Percentiles rank a stretch among this genome's conserved stretches.
Conservation (phyloP, 352 stramenopile species). For the Salisapilia sapeloensis region DNA sequence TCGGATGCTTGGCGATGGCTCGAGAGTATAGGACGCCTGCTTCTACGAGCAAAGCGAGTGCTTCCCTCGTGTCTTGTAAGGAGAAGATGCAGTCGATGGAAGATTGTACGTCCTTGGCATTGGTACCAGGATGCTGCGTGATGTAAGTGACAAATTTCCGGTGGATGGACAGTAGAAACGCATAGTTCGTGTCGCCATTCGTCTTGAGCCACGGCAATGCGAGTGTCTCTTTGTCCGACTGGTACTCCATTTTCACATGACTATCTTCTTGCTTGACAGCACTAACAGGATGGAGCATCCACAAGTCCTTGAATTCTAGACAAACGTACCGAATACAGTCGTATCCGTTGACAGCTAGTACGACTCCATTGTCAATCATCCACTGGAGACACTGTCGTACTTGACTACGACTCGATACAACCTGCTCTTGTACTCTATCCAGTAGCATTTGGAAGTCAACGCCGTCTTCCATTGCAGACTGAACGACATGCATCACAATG, state of each 20-base stretch:
- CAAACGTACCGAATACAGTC: neutral
- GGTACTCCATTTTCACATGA: slow-evolving; percentile 22
- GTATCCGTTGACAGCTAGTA: slow-evolving; percentile 1
- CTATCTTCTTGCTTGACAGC: slow-evolving; percentile 10
- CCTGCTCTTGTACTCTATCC: too few relatives aligned
- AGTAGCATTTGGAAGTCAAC: too few relatives aligned
- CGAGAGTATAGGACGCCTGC: slow-evolving; percentile 53
- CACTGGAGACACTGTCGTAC: too few relatives aligned
- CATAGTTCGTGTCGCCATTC: slow-evolving; percentile 54
- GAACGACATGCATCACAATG: too few relatives aligned
- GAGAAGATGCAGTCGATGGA: slow-evolving; percentile 46
- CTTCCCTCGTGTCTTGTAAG: slow-evolving; percentile 57
- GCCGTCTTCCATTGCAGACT: too few relatives aligned
- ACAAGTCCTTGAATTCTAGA: slow-evolving; percentile 33
- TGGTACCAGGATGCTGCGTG: slow-evolving; percentile 33
- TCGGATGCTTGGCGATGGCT: slow-evolving; percentile 6
- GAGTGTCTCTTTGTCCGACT: slow-evolving; percentile 60
- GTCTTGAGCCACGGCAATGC: slow-evolving; percentile 75
- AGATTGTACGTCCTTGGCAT: slow-evolving; percentile 24
- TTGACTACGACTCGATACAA: too few relatives aligned
- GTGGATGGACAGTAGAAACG: slow-evolving; percentile 61
- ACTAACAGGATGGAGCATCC: slow-evolving; percentile 47
- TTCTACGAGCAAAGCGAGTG: slow-evolving; percentile 43
- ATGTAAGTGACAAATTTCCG: slow-evolving; percentile 47
- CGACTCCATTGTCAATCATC: too few relatives aligned